Evolutionary conservation across 768 basidiomycete genomes (phyloP), one percentile per base, ranked within the genome.

Genomic region (Leucocoprinus leucothites): DNA sequence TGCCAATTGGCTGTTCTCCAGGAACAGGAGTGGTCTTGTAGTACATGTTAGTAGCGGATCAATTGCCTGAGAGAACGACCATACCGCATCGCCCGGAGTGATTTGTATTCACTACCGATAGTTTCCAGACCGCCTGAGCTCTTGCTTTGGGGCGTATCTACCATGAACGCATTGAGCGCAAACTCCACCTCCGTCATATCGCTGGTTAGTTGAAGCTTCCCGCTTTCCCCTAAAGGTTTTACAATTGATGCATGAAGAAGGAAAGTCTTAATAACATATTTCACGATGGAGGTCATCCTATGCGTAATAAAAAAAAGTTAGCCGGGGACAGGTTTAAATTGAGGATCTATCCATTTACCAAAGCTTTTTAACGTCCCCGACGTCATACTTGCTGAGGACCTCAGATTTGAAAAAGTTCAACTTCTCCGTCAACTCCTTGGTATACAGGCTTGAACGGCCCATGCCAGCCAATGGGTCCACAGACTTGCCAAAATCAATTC

Each of bases 111-210:
- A 18, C 89, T 90, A 0, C 93, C 94, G 8, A 94, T 79, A 14
- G 71, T 78, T 58, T 90, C 89, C 40, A 96, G 74, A 61, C 82
- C 82, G 9, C 82, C 79, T 16, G 49, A 50, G 1, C 84, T 81
- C 62, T 84, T 82, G 55, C 74, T 76, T 58, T 81, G 79, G 1
- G 74, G 66, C 48, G 77, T 76, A 53, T 85, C 84, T 1, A 74
- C 75, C 73, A 86, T 75, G 67, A 98, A 91, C 3, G 89, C 82
- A 62, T 85, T 89, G 52, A 99, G 68, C 0, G 91, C 86, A 67
- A 98, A 97, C 72, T 99, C 97, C 57, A 98, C 79, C 67, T 94
- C 91, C 0, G 95, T 90, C 94, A 98, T 96, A 68, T 99, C 96
- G 45, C 86, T 90, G 55, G 94, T 92, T 59, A 98, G 77, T 71